Evolutionary conservation across 495 filamentous ascomycete species (phyloP), one percentile per base, ranked within the genome.

Genomic region (Aspergillus conjunctus): DNA sequence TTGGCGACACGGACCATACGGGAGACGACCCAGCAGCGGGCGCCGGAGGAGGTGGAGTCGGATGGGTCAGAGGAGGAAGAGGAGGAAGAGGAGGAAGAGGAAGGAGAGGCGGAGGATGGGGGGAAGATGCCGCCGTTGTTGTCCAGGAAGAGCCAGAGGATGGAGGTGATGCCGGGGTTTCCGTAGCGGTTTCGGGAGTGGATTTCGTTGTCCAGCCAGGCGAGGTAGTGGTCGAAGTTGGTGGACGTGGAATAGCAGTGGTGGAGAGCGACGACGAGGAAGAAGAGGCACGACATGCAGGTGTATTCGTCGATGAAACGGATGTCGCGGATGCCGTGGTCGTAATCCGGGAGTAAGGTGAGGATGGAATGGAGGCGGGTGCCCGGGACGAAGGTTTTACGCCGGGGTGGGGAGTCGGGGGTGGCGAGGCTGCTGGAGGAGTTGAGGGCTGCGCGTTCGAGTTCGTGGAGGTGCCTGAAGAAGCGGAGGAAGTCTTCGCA

Each of bases 241-340:
- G 60, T 43, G 8, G 64, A 63, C 14, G 59, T 67, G 2, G 52
- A 18, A 48, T 68, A 71, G 31, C 68, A 66, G 50, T 71, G 62
- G 22, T 71, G 61, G 3, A 71, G 52, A 31, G 61, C 64, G 33
- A 71, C 46, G 51, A 62, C 58, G 50, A 71, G 60, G 59, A 69
- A 71, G 20, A 71, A 64, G 51, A 71, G 60, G 17, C 68, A 71
- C n/a, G 66, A 45, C 60, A 71, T 66, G 58, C 66, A 62, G 7
- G 68, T 65, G 33, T 67, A 71, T 62, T 71, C 68, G 45, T 71
- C 68, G 49, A 71, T 71, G 41, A 71, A 71, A 6, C 68, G 68
- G 30, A 71, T 59, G 51, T 69, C 68, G 14, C 64, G 64, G 55
- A 71, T 69, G 3, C 68, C 68, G 44, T 65, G 68, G 22, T 71